Evolutionary conservation across 1,284 basidiomycete species (phyloP), one percentile per base, ranked within the genome.

Genomic region (Waitea zeae): DNA sequence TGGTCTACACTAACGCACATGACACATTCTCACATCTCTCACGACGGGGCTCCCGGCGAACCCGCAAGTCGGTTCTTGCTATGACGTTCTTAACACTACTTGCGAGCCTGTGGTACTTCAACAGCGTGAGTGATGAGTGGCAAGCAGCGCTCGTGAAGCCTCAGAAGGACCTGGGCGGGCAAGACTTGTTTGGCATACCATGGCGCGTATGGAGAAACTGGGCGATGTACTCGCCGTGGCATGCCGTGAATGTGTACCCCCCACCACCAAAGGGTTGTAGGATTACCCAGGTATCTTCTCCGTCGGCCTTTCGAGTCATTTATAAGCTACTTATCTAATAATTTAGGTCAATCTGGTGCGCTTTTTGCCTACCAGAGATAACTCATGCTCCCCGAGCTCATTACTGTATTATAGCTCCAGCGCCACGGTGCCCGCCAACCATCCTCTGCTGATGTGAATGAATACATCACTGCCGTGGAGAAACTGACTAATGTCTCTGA

Each of bases 401-500:
- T 26, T 19, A 32, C 35, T 38, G 17, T 35, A 34, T n/a, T 24
- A 22, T 7, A 88, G 84, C 54, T 92, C n/a, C 78, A 90, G 54
- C 62, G 87, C 6, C 88, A 92, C 46, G 81, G 83, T 1, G 74
- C 81, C 1, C 67, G 88, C 19, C 88, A 67, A 43, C 88, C 87
- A 0, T 86, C 84, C 0, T 45, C 50, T 1, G 57, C 56, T 5
- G 62, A 72, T 0, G 51, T 60, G 0, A 46, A 46, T 6, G 43
- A 45, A 3, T 76, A 86, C n/a, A 38, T 54, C 20, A 38, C 47
- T 0, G 64, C 74, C 0, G 43, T 82, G 5, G 41, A 44, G 7
- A 79, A 75, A 43, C 52, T 82, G 1, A 47, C 64, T 36, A 47
- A 56, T 1, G 72, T 58, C 2, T 26, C 24, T 7, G n/a, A 26